Conservation (phyloP, 1,139 yeast genomes). For the Taphrina sp. region DNA sequence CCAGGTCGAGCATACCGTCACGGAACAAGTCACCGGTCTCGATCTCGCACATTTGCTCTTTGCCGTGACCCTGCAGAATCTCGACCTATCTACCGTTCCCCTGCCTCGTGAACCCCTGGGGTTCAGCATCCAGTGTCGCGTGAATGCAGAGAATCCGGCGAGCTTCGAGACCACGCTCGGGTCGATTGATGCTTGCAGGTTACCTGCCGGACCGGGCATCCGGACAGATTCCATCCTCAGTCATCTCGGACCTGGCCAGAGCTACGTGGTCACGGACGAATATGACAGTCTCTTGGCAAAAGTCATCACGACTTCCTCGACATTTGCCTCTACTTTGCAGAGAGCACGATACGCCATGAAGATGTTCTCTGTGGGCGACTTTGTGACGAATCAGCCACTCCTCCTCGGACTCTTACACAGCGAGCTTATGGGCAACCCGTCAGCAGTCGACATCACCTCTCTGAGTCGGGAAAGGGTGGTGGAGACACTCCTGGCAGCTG, state of each 20-base stretch:
- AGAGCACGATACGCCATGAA: slow-evolving; percentile 18
- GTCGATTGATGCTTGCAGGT: slow-evolving; percentile 93
- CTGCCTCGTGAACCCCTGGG: slow-evolving; percentile 85
- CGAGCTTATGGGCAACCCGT: slow-evolving; percentile 10
- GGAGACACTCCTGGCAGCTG: slow-evolving; percentile 75
- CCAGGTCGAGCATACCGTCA: slow-evolving; percentile 96
- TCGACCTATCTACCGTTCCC: slow-evolving; percentile 76
- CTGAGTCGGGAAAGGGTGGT: slow-evolving; percentile 64
- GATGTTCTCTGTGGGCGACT: not conserved
- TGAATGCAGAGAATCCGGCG: slow-evolving; percentile 96
- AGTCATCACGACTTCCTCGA: slow-evolving; percentile 15
- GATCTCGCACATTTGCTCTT: slow-evolving; percentile 98
- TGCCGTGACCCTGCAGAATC: not conserved
- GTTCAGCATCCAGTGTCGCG: slow-evolving; percentile 98
- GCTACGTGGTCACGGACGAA: slow-evolving; percentile 92
- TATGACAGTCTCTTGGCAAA: slow-evolving; percentile 98
- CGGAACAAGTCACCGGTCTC: slow-evolving; percentile 90
- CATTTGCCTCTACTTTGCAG: slow-evolving; percentile 6
- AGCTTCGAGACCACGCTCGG: slow-evolving; percentile 99
- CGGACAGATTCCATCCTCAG: slow-evolving; percentile 97
- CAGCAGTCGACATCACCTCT: slow-evolving; percentile 11
- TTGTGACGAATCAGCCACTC: slow-evolving; percentile 19
- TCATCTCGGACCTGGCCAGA: slow-evolving; percentile 96
- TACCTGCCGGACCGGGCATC: slow-evolving; percentile 99
- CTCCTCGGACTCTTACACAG: slow-evolving; percentile 12